phyloP scores from a whole-genome alignment of 1,284 basidiomycete genomes.

The Melampsora americana region DNA sequence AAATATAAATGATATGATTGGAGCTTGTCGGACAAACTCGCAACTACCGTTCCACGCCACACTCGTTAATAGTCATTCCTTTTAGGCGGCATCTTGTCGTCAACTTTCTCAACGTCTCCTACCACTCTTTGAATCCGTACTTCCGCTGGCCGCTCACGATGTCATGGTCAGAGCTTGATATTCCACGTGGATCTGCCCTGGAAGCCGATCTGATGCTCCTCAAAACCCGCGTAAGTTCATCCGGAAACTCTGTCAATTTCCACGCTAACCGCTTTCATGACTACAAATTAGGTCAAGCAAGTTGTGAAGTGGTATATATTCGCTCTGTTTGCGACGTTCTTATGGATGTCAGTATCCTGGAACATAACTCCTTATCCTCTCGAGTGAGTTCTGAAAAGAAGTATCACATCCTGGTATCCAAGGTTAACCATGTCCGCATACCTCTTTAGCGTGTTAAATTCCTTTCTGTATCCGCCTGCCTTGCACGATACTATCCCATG shows the following conservation, averaged over 20 bases:
- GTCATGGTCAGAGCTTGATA: not conserved
- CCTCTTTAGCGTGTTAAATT: not conserved
- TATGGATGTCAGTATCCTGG: not conserved
- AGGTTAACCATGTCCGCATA: not conserved
- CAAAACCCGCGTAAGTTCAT: not conserved
- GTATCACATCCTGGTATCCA: not conserved
- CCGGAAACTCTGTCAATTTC: not conserved
- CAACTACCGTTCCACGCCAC: too few species aligned
- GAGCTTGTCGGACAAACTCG: too few species aligned
- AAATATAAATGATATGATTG: too few species aligned
- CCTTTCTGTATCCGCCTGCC: not conserved
- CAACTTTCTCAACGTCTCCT: too few species aligned
- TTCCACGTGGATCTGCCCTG: slow-evolving; percentile 7
- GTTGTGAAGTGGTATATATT: slow-evolving; percentile 2
- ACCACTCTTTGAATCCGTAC: too few species aligned
- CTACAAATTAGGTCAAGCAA: not conserved
- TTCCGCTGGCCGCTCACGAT: not conserved
- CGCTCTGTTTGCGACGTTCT: not conserved
- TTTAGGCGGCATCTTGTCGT: too few species aligned
- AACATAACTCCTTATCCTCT: not conserved
- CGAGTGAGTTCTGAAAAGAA: not conserved
- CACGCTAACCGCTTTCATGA: not conserved
- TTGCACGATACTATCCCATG: not conserved
- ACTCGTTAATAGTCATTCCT: too few species aligned
- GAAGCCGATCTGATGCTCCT: slow-evolving; percentile 3